Evolutionary conservation across 2,329 filamentous ascomycete species (phyloP).

Genomic region (Thelonectria discophora): DNA sequence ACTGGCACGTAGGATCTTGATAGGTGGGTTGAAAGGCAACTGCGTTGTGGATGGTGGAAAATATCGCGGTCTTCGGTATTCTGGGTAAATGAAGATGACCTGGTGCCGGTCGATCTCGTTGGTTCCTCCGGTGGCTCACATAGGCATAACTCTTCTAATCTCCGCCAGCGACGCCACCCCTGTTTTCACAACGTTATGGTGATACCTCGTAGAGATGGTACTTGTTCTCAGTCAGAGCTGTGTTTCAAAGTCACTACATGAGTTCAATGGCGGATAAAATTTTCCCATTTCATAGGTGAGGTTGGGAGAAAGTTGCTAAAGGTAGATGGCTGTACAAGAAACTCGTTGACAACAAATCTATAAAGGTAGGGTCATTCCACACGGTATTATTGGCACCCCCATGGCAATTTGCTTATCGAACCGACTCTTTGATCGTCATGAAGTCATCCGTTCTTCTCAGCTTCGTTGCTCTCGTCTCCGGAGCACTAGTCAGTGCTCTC

Average conservation of each 20-base stretch:
- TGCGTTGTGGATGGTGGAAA: slow-evolving; percentile 4
- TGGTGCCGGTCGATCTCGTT: not conserved
- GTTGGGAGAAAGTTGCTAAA: not conserved
- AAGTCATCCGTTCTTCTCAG: slow-evolving; percentile 36
- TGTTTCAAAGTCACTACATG: not conserved
- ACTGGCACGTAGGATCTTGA: not conserved
- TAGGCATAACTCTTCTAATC: not conserved
- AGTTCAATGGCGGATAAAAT: not conserved
- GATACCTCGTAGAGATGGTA: not conserved
- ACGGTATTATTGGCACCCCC: not conserved
- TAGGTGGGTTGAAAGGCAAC: slow-evolving; percentile 22
- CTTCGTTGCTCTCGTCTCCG: slow-evolving; percentile 29
- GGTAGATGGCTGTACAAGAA: not conserved
- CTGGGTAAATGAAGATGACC: not conserved
- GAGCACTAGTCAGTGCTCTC: slow-evolving; percentile 30
- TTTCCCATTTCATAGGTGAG: too few species aligned
- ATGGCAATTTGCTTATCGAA: not conserved
- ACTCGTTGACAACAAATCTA: not conserved
- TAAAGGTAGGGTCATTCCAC: not conserved
- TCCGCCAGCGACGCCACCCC: not conserved
- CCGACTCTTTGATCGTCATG: slow-evolving; percentile 23
- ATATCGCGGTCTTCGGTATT: not conserved
- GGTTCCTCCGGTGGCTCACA: not conserved
- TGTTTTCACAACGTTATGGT: not conserved
- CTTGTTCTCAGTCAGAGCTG: not conserved